Percentiles rank a stretch among this genome's conserved stretches.
phyloP scores from a whole-genome alignment of 129 eudicot genomes.

The Sambucus nigra region DNA sequence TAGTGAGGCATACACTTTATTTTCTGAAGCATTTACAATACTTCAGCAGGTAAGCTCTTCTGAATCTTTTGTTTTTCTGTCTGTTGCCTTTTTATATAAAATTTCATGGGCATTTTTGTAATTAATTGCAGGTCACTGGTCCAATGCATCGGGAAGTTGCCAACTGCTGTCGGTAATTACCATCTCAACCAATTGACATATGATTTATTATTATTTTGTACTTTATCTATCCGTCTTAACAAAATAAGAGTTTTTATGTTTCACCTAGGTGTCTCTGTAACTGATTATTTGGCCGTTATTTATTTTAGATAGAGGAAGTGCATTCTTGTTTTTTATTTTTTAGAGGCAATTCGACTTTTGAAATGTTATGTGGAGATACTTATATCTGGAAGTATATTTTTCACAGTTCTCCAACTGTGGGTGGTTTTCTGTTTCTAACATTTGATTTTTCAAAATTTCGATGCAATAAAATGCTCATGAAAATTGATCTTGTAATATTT shows the following conservation, averaged over 20 bases:
- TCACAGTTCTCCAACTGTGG: neutral
- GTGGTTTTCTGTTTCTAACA: neutral
- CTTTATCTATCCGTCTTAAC: neutral
- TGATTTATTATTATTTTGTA: neutral
- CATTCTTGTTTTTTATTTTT: neutral
- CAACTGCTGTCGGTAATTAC: conserved; percentile 80
- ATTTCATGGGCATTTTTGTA: neutral
- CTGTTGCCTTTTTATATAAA: neutral
- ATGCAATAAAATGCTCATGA: neutral
- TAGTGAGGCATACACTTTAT: conserved; percentile 75
- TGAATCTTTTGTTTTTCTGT: neutral
- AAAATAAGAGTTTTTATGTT: neutral
- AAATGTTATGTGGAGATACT: too few species aligned
- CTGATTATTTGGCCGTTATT: neutral
- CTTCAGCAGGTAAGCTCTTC: conserved; percentile 79
- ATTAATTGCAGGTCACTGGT: conserved; percentile 79
- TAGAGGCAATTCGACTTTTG: too few species aligned
- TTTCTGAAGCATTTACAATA: conserved; percentile 87
- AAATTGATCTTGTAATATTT: neutral
- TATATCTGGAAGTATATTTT: too few species aligned
- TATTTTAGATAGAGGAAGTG: too few species aligned
- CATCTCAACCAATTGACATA: neutral
- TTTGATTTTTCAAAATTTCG: neutral
- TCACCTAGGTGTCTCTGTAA: neutral
- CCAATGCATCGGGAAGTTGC: conserved; percentile 99